Percentiles rank a stretch among this genome's conserved stretches.
Evolutionary conservation across 495 filamentous ascomycete species (phyloP).

Genomic region (Xylaria curta): DNA sequence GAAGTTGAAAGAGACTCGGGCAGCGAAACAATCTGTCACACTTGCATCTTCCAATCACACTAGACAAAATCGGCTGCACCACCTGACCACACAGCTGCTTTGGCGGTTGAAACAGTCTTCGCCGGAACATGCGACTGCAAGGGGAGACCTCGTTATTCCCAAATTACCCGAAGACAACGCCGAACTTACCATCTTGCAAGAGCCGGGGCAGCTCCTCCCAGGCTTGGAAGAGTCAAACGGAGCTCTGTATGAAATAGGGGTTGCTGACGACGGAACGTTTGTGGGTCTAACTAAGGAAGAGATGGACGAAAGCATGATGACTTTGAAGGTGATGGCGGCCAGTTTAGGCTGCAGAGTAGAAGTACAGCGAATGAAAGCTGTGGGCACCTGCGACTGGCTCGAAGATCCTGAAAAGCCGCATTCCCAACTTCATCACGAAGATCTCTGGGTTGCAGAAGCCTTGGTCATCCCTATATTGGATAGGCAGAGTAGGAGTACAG

Average conservation of each 20-base stretch:
- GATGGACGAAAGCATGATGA: conserved; percentile 85
- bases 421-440: conserved; percentile 48
- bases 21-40: conserved; percentile 42
- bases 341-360: conserved; percentile 90
- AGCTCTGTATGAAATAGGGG: conserved; percentile 94
- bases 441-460: conserved; percentile 90
- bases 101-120: conserved; percentile 97
- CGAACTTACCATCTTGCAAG: conserved; percentile 59
- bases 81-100: conserved; percentile 90
- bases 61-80: conserved; percentile 82
- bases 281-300: conserved; percentile 91
- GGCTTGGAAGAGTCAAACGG: conserved; percentile 92
- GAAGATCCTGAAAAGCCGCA: conserved; percentile 43
- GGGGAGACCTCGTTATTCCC: conserved; percentile 70
- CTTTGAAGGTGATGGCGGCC: conserved; percentile 85
- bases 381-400: conserved; percentile 85
- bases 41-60: conserved; percentile 60
- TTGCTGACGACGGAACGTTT: conserved; percentile 91
- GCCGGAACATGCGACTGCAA: conserved; percentile 81
- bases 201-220: conserved; percentile 70
- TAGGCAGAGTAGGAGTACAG: conserved; percentile 11
- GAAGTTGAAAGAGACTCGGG: conserved; percentile 66
- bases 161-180: conserved; percentile 68
- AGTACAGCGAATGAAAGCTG: conserved; percentile 79
- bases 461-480: conserved; percentile 51